Conservation (phyloP, 2,329 filamentous ascomycete genomes). For the Trichoderma oligosporum region DNA sequence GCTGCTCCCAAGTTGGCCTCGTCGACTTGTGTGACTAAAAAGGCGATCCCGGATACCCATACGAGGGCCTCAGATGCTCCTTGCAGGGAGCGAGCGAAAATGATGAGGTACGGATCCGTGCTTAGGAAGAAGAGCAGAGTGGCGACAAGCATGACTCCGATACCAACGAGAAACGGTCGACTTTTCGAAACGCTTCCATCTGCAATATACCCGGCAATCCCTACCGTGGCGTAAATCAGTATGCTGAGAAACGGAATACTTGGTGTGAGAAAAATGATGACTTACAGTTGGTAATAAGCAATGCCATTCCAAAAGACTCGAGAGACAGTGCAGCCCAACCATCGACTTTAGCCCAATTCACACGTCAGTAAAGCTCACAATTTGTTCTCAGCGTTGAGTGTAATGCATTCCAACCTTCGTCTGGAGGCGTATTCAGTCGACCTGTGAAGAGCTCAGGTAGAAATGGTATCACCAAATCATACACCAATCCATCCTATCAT, state of each 20-base stretch:
- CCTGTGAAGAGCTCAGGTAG: conserved; percentile 18
- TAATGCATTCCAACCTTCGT: conserved; percentile 1
- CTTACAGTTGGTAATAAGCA: conserved; percentile 15
- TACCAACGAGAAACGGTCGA: conserved; percentile 12
- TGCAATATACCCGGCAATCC: conserved; percentile 17
- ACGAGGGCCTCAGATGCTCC: conserved; percentile 17
- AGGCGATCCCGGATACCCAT: conserved; percentile 17
- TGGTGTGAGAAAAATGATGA: neutral
- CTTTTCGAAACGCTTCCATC: conserved; percentile 18
- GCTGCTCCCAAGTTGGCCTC: conserved; percentile 14
- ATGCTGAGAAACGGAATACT: neutral
- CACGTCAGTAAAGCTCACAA: neutral
- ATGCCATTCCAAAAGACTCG: conserved; percentile 16
- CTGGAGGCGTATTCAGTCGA: conserved; percentile 10
- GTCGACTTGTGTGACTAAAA: conserved; percentile 16
- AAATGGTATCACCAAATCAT: conserved; percentile 19
- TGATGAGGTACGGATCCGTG: conserved; percentile 8
- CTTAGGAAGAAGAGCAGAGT: conserved; percentile 18
- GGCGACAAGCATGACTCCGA: conserved; percentile 15
- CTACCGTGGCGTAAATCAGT: neutral
- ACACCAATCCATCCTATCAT: conserved; percentile 11
- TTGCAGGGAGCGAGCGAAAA: conserved; percentile 14
- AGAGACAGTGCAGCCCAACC: conserved; percentile 15
- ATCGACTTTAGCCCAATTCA: conserved; percentile 1
- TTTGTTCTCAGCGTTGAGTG: neutral